Evolutionary conservation across 106 monocot species (phyloP), one percentile per base, ranked within the genome.

Genomic region (Xerophyta viscosa): DNA sequence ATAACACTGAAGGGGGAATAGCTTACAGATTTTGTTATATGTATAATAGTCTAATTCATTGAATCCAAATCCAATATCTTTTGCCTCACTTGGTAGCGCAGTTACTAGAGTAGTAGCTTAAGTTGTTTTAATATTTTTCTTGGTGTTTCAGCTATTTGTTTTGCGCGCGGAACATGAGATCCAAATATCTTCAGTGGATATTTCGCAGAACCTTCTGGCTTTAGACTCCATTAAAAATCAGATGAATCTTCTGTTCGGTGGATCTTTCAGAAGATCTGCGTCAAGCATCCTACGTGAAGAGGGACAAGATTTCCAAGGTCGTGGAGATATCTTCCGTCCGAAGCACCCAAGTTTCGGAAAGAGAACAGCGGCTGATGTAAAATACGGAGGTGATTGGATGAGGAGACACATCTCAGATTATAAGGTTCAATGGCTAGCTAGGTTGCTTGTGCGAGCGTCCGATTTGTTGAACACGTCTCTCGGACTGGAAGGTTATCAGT

Each of bases 341-440:
- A 98, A 86, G 74, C 86, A 70, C 41, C 90, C 85, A 24, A 68
- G 81, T n/a, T 13, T 68, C 1, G 72, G 81, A 6, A 64, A 58
- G 46, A 30, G 69, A 13, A 55, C 42, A 18, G 76, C 72, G 83
- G 71, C 65, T 15, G 76, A 83, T 58, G 57, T 77, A 15, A 71
- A 51, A n/a, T 84, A 84, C 59, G 77, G 68, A 80, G 98, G 85
- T 3, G 90, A 98, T 48, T 80, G 77, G 86, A 86, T 90, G 98
- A 76, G 62, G 60, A 64, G 86, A 52, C 98, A 89, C 0, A 77
- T 86, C 58, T 79, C 98, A 14, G 79, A 79, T 18, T 47, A 52
- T 54, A 89, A 98, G 61, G 78, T 98, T 5, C 71, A 77, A 18
- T 98, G 98, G 79, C 68, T 98, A 0, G 98, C 79, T 3, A 60